phyloP scores from a whole-genome alignment of 805 yeast genomes.

The Starmerella apis region DNA sequence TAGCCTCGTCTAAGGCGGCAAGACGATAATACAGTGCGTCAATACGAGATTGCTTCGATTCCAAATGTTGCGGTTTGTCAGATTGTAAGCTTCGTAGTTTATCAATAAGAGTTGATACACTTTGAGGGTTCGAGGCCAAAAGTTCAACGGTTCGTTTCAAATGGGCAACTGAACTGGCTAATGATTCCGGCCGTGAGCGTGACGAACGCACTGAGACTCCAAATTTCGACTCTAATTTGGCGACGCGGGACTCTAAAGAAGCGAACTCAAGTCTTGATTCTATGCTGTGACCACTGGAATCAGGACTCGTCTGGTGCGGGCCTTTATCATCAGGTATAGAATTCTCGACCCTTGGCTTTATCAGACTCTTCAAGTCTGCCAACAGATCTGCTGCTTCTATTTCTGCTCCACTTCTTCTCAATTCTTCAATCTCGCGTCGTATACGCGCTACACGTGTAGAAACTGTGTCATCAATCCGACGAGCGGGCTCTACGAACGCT shows the following conservation, averaged over 20 bases:
- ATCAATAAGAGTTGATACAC: background rate
- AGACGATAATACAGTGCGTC: constrained; percentile 9
- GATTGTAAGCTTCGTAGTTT: background rate
- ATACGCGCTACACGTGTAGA: constrained; percentile 7
- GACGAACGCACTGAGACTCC: constrained; percentile 7
- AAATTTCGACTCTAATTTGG: constrained; percentile 5
- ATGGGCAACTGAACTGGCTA: background rate
- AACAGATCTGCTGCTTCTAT: constrained; percentile 6
- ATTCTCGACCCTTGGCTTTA: background rate
- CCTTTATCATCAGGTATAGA: background rate
- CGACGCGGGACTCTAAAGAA: constrained; percentile 9
- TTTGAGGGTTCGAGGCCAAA: constrained; percentile 3
- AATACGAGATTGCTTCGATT: background rate
- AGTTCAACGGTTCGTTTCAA: background rate
- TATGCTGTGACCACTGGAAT: background rate
- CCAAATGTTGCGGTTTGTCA: background rate
- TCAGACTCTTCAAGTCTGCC: constrained; percentile 5
- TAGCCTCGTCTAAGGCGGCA: background rate
- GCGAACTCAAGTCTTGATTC: constrained; percentile 4
- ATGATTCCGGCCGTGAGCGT: background rate
- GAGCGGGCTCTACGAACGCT: background rate
- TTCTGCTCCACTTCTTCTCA: background rate
- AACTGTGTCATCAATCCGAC: constrained; percentile 3
- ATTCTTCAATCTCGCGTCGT: constrained; percentile 14
- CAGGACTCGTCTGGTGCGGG: background rate